Evolutionary conservation across 768 basidiomycete genomes (phyloP).

Genomic region (Lepiota venenata): DNA sequence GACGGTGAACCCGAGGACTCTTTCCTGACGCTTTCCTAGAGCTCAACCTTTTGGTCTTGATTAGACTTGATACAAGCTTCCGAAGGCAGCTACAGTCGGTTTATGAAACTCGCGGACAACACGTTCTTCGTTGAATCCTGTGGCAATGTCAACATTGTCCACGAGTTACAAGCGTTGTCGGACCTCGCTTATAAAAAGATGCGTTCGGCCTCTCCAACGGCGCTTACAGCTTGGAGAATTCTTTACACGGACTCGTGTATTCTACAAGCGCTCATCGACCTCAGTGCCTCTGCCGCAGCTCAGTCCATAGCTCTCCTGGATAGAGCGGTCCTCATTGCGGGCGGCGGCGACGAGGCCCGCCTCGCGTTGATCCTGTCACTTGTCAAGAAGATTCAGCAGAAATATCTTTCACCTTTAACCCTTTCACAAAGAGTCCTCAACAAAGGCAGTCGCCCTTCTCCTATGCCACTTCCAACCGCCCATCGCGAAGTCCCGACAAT

Average conservation of each 20-base stretch:
- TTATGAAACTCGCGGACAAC: not conserved
- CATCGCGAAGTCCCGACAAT: constrained; percentile 37
- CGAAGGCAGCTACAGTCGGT: not conserved
- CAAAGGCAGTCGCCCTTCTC: not conserved
- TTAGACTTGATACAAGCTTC: constrained; percentile 1
- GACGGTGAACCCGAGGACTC: constrained; percentile 1
- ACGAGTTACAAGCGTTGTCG: constrained; percentile 40
- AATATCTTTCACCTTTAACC: constrained; percentile 7
- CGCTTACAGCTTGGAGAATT: constrained; percentile 51
- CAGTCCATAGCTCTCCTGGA: constrained; percentile 59
- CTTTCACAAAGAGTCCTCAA: constrained; percentile 4
- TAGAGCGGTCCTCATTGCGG: constrained; percentile 79
- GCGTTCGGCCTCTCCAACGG: constrained; percentile 31
- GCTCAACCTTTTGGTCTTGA: constrained; percentile 1
- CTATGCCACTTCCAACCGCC: constrained; percentile 18
- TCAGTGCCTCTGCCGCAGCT: constrained; percentile 26
- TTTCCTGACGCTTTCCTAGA: not conserved
- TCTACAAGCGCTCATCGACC: constrained; percentile 41
- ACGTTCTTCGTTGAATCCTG: not conserved
- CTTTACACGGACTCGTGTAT: constrained; percentile 78
- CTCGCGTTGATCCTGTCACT: constrained; percentile 60
- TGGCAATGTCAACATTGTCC: not conserved
- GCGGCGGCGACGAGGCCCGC: constrained; percentile 60
- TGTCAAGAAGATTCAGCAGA: constrained; percentile 57
- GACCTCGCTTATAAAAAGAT: constrained; percentile 47